A percentile compares a stretch with the other conserved stretches of the same genome.
Evolutionary conservation across 73 alveolate species (phyloP).

Genomic region (Loxodes magnus): DNA sequence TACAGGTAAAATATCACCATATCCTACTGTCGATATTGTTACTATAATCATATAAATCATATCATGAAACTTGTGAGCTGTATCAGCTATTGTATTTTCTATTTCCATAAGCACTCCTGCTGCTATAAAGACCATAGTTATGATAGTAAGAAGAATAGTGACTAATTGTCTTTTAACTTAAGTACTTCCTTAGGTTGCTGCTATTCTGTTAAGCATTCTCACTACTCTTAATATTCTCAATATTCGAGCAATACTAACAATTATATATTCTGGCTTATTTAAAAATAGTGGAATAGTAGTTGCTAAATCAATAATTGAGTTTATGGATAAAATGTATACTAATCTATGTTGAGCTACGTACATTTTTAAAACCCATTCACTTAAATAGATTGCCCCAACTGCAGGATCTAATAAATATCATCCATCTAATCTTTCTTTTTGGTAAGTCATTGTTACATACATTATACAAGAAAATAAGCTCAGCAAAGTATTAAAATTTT

Average conservation of each 20-base stretch:
- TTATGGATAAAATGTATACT: slow-evolving; percentile 17
- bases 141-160: too few relatives aligned
- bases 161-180: slow-evolving; percentile 25
- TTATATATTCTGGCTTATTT: slow-evolving; percentile 7
- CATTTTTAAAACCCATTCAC: slow-evolving; percentile 33
- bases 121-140: slow-evolving; percentile 27
- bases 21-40: slow-evolving; percentile 89
- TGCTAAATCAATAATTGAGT: slow-evolving; percentile 30
- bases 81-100: slow-evolving; percentile 23
- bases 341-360: slow-evolving; percentile 51
- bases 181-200: slow-evolving; percentile 24
- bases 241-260: too few relatives aligned
- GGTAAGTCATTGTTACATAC: slow-evolving; percentile 12
- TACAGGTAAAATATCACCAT: slow-evolving; percentile 85
- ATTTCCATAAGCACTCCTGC: slow-evolving; percentile 57
- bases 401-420: neutral
- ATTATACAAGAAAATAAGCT: slow-evolving; percentile 12
- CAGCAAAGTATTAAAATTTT: too few relatives aligned
- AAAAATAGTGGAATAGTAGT: slow-evolving; percentile 35
- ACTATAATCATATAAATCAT: slow-evolving; percentile 76
- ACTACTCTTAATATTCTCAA: slow-evolving; percentile 21
- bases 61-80: slow-evolving; percentile 49
- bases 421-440: slow-evolving; percentile 2
- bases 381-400: slow-evolving; percentile 26
- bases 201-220: neutral